A percentile compares a stretch with the other conserved stretches of the same genome.
These are phyloP conservation scores for Magnolia officinalis DNA, from an alignment of 164 flowering plant genomes.

Conservation along the genomic window DNA sequence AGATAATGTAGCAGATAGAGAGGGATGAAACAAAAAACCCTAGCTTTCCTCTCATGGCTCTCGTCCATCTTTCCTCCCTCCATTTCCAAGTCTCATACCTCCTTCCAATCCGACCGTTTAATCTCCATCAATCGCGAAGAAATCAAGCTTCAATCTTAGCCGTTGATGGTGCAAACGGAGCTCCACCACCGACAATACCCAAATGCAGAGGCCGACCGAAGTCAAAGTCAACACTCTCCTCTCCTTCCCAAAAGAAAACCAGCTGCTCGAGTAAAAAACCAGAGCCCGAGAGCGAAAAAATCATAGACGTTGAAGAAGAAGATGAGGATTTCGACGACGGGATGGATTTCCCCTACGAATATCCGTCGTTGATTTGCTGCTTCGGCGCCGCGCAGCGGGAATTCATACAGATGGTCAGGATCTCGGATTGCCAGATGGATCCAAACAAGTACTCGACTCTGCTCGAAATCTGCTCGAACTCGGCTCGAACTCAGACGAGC, in stretches of 20 bases:
- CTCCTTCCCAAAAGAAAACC: constrained; percentile 21
- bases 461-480: too few species aligned
- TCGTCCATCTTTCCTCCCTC: background rate
- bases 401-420: too few species aligned
- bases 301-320: constrained; percentile 2
- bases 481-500: too few species aligned
- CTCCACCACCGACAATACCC: constrained; percentile 33
- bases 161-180: constrained; percentile 30
- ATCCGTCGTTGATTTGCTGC: constrained; percentile 79
- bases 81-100: background rate
- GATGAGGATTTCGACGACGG: constrained; percentile 9
- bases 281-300: constrained; percentile 6
- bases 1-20: too few species aligned
- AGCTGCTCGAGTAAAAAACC: constrained; percentile 24
- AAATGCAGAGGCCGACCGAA: constrained; percentile 32
- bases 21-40: constrained; percentile 9
- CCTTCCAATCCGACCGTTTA: background rate
- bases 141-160: constrained; percentile 12
- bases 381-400: constrained; percentile 52
- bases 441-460: too few species aligned
- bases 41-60: background rate
- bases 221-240: constrained; percentile 13
- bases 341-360: constrained; percentile 39
- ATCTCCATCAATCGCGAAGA: background rate
- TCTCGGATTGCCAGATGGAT: too few species aligned